phyloP scores from a whole-genome alignment of 2,329 filamentous ascomycete species.

The Cercospora janseana region DNA sequence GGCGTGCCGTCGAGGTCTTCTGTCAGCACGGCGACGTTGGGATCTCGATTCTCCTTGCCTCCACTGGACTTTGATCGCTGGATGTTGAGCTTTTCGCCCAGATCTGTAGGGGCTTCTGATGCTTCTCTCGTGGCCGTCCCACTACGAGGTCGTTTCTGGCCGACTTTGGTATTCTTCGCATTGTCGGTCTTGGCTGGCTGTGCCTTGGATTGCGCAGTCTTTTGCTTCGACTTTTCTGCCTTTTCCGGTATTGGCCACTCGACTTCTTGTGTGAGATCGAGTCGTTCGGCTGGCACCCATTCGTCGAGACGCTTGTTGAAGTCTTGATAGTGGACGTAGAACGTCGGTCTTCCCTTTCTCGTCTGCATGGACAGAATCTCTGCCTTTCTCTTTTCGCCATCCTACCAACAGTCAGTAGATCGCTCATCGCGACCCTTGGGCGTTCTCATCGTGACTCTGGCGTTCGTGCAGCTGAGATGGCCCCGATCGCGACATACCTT shows the following conservation, averaged over 20 bases:
- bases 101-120: conserved; percentile 43
- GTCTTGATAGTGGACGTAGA: conserved; percentile 96
- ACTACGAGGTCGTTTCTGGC: conserved; percentile 47
- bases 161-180: conserved; percentile 45
- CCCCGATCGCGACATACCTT: conserved; percentile 55
- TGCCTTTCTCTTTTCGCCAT: conserved; percentile 83
- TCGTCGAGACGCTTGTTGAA: conserved; percentile 91
- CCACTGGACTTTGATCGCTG: conserved; percentile 51
- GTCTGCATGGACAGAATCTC: conserved; percentile 95
- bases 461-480: conserved; percentile 27
- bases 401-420: conserved; percentile 43
- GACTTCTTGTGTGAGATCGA: conserved; percentile 85
- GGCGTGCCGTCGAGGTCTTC: conserved; percentile 52
- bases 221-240: conserved; percentile 77
- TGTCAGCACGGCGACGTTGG: conserved; percentile 44
- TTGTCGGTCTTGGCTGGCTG: conserved; percentile 35
- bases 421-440: neutral
- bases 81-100: conserved; percentile 54
- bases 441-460: neutral
- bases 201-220: conserved; percentile 42
- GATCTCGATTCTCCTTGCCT: conserved; percentile 60
- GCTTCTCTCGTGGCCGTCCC: conserved; percentile 45
- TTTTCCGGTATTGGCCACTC: conserved; percentile 96
- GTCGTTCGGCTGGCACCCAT: conserved; percentile 79
- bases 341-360: conserved; percentile 81